These are phyloP conservation scores for Magnusiomyces magnusii DNA, from an alignment of 1,139 yeast genomes.

Conservation along the genomic window DNA sequence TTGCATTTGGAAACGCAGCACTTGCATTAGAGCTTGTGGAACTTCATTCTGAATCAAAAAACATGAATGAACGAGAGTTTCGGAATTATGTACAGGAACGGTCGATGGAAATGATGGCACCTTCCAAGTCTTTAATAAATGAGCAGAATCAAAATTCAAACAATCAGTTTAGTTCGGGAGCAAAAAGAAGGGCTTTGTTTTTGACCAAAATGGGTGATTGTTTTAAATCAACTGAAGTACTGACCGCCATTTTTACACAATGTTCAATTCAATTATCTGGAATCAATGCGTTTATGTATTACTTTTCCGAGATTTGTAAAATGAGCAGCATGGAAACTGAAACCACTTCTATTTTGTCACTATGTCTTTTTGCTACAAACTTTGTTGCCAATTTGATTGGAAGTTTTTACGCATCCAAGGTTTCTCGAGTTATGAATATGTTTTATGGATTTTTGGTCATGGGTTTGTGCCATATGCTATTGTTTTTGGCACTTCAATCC, in stretches of 20 bases:
- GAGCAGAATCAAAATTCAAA: conserved; percentile 40
- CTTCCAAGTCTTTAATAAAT: conserved; percentile 43
- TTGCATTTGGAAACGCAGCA: not conserved
- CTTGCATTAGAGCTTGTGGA: not conserved
- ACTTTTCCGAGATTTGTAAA: conserved; percentile 42
- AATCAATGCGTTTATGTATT: conserved; percentile 60
- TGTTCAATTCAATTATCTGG: conserved; percentile 60
- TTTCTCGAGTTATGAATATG: conserved; percentile 35
- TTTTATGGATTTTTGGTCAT: conserved; percentile 31
- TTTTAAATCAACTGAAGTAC: conserved; percentile 9
- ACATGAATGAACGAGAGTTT: not conserved
- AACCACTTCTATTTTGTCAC: conserved; percentile 19
- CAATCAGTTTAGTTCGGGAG: conserved; percentile 40
- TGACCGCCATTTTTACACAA: conserved; percentile 50
- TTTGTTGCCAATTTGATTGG: conserved; percentile 41
- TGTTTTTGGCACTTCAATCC: conserved; percentile 34
- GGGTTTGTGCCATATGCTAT: conserved; percentile 35
- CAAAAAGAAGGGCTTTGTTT: conserved; percentile 1
- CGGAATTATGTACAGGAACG: conserved; percentile 36
- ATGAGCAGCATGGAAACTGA: conserved; percentile 21
- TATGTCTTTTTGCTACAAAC: conserved; percentile 25
- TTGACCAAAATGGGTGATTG: not conserved
- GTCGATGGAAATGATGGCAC: conserved; percentile 29
- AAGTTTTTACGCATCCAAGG: conserved; percentile 31
- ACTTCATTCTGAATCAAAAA: not conserved